Percentiles rank a stretch among this genome's conserved stretches.
Evolutionary conservation across 176 grass and related monocot species (phyloP).

Genomic region (Ananas comosus): DNA sequence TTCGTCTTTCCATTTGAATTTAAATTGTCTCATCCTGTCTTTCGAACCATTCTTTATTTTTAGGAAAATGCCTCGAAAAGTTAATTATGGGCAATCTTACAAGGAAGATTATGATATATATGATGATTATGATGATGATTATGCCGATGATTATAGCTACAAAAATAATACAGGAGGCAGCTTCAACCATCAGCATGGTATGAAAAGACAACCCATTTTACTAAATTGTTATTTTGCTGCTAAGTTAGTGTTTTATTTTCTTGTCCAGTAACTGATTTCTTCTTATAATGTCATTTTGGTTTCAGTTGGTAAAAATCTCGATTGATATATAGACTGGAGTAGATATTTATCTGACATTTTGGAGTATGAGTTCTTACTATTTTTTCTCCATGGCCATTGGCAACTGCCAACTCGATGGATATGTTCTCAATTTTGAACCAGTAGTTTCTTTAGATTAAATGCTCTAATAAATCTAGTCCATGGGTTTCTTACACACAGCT

Average conservation of each 20-base stretch:
- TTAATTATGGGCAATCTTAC: conserved; percentile 48
- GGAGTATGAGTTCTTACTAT: no score
- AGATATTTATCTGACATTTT: no score
- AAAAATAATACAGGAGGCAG: conserved; percentile 6
- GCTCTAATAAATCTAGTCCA: no score
- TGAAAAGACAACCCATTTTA: conserved; percentile 19
- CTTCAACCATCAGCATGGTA: conserved; percentile 12
- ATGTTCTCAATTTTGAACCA: neutral
- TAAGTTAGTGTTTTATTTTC: neutral
- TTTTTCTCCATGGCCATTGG: neutral
- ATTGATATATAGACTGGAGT: no score
- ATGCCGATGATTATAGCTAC: conserved; percentile 43
- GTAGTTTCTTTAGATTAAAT: no score
- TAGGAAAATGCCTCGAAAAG: conserved; percentile 76
- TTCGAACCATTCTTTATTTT: conserved; percentile 5
- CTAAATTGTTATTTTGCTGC: conserved; percentile 3
- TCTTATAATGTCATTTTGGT: neutral
- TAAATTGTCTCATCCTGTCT: neutral
- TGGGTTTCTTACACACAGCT: no score
- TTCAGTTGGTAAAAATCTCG: no score
- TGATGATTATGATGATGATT: conserved; percentile 46
- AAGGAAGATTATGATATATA: conserved; percentile 43
- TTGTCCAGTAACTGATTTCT: conserved; percentile 2
- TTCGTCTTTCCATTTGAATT: neutral
- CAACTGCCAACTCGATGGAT: neutral